Percentiles rank a stretch among this genome's conserved stretches.
Evolutionary conservation across 768 basidiomycete species (phyloP).

Genomic region (Lanmaoa rubissima): DNA sequence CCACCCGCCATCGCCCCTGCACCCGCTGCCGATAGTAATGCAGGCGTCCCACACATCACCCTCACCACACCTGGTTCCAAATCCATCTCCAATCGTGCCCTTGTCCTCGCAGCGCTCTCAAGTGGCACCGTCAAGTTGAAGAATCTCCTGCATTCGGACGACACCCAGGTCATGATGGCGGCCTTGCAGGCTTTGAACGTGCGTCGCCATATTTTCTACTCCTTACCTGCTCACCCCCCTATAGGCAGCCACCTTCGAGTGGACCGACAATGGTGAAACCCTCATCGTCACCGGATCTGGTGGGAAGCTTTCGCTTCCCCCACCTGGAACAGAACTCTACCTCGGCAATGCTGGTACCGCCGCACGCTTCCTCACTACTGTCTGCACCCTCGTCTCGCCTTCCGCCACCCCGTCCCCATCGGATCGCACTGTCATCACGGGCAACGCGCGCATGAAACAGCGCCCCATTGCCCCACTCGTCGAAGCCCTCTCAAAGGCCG

Average conservation of each 20-base stretch:
- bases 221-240: background rate
- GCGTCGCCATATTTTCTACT: background rate
- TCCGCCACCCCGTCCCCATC: slow-evolving; percentile 33
- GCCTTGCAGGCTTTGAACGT: slow-evolving; percentile 88
- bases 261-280: slow-evolving; percentile 97
- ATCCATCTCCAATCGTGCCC: slow-evolving; percentile 91
- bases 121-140: slow-evolving; percentile 83
- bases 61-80: slow-evolving; percentile 97
- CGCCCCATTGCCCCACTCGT: slow-evolving; percentile 95
- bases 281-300: slow-evolving; percentile 87
- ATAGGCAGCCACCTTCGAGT: slow-evolving; percentile 87
- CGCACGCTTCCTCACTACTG: slow-evolving; percentile 94
- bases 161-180: slow-evolving; percentile 99
- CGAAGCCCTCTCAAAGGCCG: slow-evolving; percentile 80
- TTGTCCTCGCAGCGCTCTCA: slow-evolving; percentile 90
- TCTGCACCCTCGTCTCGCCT: slow-evolving; percentile 82
- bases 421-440: slow-evolving; percentile 80
- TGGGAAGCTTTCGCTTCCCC: slow-evolving; percentile 75
- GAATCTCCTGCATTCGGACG: slow-evolving; percentile 94
- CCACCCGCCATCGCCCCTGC: background rate
- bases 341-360: slow-evolving; percentile 98
- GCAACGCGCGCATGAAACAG: slow-evolving; percentile 98
- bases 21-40: background rate
- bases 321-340: slow-evolving; percentile 83
- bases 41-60: slow-evolving; percentile 34